A percentile compares a stretch with the other conserved stretches of the same genome.
Evolutionary conservation across 1,284 basidiomycete species (phyloP).

Genomic region (Sanghuangporus sanghuang): DNA sequence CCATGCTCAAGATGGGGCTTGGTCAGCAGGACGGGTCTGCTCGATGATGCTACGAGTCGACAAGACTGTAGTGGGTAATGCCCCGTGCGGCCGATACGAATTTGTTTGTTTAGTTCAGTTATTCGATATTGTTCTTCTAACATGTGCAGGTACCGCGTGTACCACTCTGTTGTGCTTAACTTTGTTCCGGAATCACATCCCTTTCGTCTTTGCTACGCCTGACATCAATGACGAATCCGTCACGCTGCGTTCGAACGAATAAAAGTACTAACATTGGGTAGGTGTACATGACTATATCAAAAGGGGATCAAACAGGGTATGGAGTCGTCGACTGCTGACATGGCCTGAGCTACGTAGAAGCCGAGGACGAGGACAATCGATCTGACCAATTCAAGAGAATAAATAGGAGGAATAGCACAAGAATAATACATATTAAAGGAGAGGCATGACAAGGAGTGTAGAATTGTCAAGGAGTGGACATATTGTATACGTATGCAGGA

Average conservation of each 20-base stretch:
- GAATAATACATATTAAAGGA: not conserved
- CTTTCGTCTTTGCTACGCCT: not conserved
- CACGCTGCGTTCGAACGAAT: not conserved
- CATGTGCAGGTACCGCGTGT: not conserved
- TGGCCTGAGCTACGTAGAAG: not conserved
- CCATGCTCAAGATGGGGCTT: conserved; percentile 82
- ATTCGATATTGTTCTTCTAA: conserved; percentile 4
- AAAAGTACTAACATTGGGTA: not conserved
- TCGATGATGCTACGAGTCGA: not conserved
- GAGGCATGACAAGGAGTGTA: not conserved
- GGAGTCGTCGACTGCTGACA: not conserved
- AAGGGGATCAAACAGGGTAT: too few species aligned
- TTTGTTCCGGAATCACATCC: conserved; percentile 3
- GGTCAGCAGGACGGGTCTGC: conserved; percentile 32
- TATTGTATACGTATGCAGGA: not conserved
- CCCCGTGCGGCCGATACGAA: not conserved
- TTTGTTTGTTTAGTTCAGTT: conserved; percentile 1
- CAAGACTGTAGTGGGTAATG: not conserved
- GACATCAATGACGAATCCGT: not conserved
- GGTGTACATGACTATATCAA: not conserved
- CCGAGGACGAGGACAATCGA: not conserved
- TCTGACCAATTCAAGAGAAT: not conserved
- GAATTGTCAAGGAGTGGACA: not conserved
- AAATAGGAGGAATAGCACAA: not conserved
- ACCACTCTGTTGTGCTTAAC: conserved; percentile 5